Evolutionary conservation across 176 grass and related monocot species (phyloP).

Genomic region (Cymbopogon citratus): DNA sequence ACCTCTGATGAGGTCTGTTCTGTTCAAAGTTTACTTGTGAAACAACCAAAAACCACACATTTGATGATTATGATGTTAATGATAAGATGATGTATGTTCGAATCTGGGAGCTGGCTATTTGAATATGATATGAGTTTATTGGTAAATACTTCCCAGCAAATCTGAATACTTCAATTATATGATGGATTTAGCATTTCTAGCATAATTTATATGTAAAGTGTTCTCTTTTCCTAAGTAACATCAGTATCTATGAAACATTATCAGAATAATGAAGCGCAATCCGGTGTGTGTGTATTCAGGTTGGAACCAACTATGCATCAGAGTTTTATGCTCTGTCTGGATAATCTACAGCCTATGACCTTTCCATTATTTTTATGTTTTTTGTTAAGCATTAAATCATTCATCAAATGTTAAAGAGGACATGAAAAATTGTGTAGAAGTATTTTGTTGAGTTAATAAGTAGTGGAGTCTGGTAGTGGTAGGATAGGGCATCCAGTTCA

Average conservation of each 20-base stretch:
- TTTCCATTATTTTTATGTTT: background rate
- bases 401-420: background rate
- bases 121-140: background rate
- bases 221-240: background rate
- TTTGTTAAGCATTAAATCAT: background rate
- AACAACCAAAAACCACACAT: background rate
- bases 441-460: background rate
- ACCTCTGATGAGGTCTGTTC: conserved; percentile 45
- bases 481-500: background rate
- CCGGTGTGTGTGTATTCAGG: background rate
- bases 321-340: background rate
- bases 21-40: background rate
- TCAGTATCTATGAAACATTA: background rate
- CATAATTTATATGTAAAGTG: background rate
- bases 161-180: conserved; percentile 2
- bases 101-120: background rate
- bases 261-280: background rate
- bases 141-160: background rate
- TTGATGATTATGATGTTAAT: background rate
- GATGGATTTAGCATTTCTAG: background rate
- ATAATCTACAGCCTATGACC: background rate
- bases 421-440: background rate
- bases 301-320: background rate
- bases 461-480: background rate
- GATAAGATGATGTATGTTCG: background rate